Evolutionary conservation across 108 stramenopile genomes (phyloP), one percentile per base, ranked within the genome.

Genomic region (Skeletonema menzelii): DNA sequence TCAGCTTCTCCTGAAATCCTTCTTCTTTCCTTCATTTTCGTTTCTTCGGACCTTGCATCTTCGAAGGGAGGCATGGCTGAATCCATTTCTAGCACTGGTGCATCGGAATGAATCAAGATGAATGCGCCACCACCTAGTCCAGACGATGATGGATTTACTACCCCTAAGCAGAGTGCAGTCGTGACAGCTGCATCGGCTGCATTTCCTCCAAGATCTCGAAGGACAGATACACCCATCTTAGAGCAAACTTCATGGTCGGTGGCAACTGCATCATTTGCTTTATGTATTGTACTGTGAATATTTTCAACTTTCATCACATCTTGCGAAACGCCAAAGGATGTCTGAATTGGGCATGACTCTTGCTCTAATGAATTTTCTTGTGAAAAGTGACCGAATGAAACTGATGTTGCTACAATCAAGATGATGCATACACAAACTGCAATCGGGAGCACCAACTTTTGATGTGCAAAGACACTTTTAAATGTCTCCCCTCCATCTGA

Each of bases 61-160:
- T 59, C 34, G 64, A 90, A 90, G 1, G 79, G 79, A 3, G 68
- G 38, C 19, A 22, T 26, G 15, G n/a, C 35, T 14, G 14, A 17
- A 17, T 63, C 27, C 10, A 56, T 28, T 14, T 30, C 42, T 57
- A 20, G 19, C 32, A 30, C 15, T 38, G 56, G 31, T 7, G 46
- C 35, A 40, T 83, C 75, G 24, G 78, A 66, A 67, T 92, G 89
- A 53, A 88, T 65, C 20, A 95, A 56, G 4, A 95, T 88, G 74
- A 91, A 91, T 8, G 82, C 85, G 5, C 94, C 94, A 27, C 94
- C 94, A 53, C 94, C 94, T 10, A 95, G 67, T 2, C 94, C 94
- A 47, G 83, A 85, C 11, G 88, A 89, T 10, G 90, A 85, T 19
- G 90, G 90, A 81, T 87, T 91, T 10, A 91, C 85, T 5, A 92